Evolutionary conservation across 768 basidiomycete species (phyloP).

Genomic region (Lactifluus volemus): DNA sequence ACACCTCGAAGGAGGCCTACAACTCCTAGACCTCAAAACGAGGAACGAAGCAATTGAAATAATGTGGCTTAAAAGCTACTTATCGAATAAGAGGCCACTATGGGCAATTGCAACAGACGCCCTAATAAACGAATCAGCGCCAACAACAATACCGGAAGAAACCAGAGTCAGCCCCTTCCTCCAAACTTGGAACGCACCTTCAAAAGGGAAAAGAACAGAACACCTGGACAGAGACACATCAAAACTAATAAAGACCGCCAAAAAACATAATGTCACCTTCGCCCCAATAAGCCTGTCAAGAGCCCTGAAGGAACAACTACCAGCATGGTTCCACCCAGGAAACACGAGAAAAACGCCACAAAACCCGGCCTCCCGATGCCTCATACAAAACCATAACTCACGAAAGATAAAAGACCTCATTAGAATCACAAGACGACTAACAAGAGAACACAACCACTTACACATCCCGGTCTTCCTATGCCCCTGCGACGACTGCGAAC

Average conservation of each 20-base stretch:
- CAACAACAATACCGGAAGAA: neutral
- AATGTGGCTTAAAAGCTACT: conserved; percentile 15
- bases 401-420: too few relatives aligned
- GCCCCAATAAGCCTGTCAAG: neutral
- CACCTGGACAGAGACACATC: neutral
- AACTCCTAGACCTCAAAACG: conserved; percentile 9
- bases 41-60: conserved; percentile 15
- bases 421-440: too few relatives aligned
- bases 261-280: neutral
- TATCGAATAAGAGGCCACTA: neutral
- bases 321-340: conserved; percentile 15
- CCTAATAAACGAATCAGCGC: neutral
- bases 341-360: too few relatives aligned
- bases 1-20: too few relatives aligned
- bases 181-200: conserved; percentile 4
- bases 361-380: too few relatives aligned
- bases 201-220: neutral
- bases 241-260: conserved; percentile 1
- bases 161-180: neutral
- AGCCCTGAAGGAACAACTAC: neutral
- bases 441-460: too few relatives aligned
- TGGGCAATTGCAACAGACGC: conserved; percentile 19
- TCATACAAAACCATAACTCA: too few relatives aligned
- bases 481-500: too few relatives aligned
- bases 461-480: too few relatives aligned